These are phyloP conservation scores for Cercophora scortea DNA, from an alignment of 495 filamentous ascomycete genomes.

Conservation along the genomic window DNA sequence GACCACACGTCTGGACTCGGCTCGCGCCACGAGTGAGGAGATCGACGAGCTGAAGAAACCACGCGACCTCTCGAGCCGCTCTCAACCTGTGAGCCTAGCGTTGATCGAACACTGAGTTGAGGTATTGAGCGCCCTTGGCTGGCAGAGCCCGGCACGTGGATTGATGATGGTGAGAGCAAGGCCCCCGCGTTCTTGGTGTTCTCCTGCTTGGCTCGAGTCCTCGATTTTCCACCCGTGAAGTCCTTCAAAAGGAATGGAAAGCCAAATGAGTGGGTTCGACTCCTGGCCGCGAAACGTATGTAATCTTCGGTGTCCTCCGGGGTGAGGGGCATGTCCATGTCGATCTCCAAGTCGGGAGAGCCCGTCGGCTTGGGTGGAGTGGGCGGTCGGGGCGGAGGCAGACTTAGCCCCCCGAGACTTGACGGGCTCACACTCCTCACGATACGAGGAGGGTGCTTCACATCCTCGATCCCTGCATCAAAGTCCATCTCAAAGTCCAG, in stretches of 20 bases:
- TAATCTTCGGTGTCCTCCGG: slow-evolving; percentile 32
- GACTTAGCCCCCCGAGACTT: slow-evolving; percentile 36
- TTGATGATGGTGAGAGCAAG: slow-evolving; percentile 20
- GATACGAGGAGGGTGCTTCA: slow-evolving; percentile 29
- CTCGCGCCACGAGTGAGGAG: slow-evolving; percentile 39
- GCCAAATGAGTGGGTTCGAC: slow-evolving; percentile 11
- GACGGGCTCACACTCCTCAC: slow-evolving; percentile 41
- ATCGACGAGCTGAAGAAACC: slow-evolving; percentile 17
- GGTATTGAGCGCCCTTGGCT: not conserved
- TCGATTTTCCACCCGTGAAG: slow-evolving; percentile 9
- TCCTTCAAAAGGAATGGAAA: slow-evolving; percentile 19
- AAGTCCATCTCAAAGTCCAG: slow-evolving; percentile 44
- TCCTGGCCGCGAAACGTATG: slow-evolving; percentile 23
- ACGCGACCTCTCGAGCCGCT: not conserved
- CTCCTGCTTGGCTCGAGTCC: slow-evolving; percentile 1
- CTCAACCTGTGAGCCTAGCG: not conserved
- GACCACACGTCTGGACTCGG: slow-evolving; percentile 45
- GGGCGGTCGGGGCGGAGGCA: slow-evolving; percentile 26
- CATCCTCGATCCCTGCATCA: slow-evolving; percentile 44
- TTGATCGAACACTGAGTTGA: not conserved
- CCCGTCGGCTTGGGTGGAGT: slow-evolving; percentile 27
- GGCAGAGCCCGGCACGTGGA: slow-evolving; percentile 4
- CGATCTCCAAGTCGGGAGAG: slow-evolving; percentile 23
- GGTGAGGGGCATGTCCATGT: slow-evolving; percentile 13
- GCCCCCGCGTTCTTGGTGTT: slow-evolving; percentile 10